phyloP scores from a whole-genome alignment of 768 basidiomycete species.

The Tremella fuciformis region DNA sequence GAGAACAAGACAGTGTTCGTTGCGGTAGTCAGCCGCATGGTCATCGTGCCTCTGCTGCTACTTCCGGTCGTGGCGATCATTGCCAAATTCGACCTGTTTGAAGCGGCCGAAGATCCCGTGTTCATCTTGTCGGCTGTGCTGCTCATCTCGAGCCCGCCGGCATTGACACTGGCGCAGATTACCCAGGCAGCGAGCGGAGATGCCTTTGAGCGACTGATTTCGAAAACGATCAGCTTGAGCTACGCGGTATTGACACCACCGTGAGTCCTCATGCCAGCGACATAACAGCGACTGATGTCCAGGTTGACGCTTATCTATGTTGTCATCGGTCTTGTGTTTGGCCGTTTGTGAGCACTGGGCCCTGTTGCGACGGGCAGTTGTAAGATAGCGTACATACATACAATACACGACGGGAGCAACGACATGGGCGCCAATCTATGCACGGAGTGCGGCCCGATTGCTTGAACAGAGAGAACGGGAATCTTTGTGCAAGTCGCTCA shows the following conservation, averaged over 20 bases:
- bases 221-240: constrained; percentile 87
- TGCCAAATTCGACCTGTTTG: constrained; percentile 55
- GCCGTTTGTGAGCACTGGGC: constrained; percentile 41
- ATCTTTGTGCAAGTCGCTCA: no score
- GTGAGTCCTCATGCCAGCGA: constrained; percentile 25
- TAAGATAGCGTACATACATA: no score
- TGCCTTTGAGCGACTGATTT: constrained; percentile 86
- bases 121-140: constrained; percentile 78
- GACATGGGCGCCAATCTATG: no score
- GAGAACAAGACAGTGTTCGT: constrained; percentile 82
- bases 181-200: constrained; percentile 81
- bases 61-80: constrained; percentile 71
- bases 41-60: constrained; percentile 73
- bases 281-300: neutral
- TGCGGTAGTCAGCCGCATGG: constrained; percentile 78
- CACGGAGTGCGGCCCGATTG: no score
- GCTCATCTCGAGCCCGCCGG: constrained; percentile 75
- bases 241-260: constrained; percentile 87
- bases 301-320: constrained; percentile 69
- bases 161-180: constrained; percentile 72
- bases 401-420: no score
- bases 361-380: no score
- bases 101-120: constrained; percentile 55
- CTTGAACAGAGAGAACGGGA: no score
- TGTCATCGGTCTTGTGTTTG: constrained; percentile 63